Percentiles rank a stretch among this genome's conserved stretches.
Conservation (phyloP, 2,329 filamentous ascomycete genomes). For the Pyrenochaeta sp. region DNA sequence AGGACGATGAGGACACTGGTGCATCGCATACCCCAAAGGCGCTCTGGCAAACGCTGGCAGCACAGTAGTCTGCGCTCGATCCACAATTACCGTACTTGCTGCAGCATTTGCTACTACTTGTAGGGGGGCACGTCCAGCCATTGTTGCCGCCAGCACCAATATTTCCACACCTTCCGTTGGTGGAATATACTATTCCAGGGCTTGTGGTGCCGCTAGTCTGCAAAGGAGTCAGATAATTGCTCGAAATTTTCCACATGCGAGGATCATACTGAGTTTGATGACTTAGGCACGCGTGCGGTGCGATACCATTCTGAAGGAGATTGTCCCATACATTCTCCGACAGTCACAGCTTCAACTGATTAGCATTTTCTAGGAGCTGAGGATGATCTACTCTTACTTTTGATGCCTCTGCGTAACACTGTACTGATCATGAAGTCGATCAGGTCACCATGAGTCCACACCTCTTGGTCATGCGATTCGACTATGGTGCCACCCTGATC, state of each 20-base stretch:
- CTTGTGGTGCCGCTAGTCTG: slow-evolving; percentile 2
- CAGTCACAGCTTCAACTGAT: slow-evolving; percentile 7
- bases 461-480: slow-evolving; percentile 15
- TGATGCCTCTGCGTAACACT: slow-evolving; percentile 6
- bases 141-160: slow-evolving; percentile 14
- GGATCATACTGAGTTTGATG: not conserved
- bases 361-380: not conserved
- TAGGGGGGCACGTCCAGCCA: slow-evolving; percentile 12
- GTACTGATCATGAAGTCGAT: slow-evolving; percentile 17
- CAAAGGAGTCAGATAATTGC: not conserved
- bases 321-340: slow-evolving; percentile 11
- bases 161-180: slow-evolving; percentile 16
- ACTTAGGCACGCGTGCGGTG: not conserved
- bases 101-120: slow-evolving; percentile 14
- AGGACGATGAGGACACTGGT: too few species aligned
- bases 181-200: slow-evolving; percentile 10
- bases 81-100: slow-evolving; percentile 17
- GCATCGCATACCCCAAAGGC: slow-evolving; percentile 8
- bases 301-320: slow-evolving; percentile 9
- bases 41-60: slow-evolving; percentile 9
- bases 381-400: not conserved
- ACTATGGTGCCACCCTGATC: slow-evolving; percentile 11
- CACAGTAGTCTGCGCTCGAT: slow-evolving; percentile 7
- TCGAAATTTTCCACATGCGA: too few species aligned
- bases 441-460: slow-evolving; percentile 13